These are phyloP conservation scores for Buddleja alternifolia DNA, from an alignment of 257 asterid genomes.

Conservation along the genomic window DNA sequence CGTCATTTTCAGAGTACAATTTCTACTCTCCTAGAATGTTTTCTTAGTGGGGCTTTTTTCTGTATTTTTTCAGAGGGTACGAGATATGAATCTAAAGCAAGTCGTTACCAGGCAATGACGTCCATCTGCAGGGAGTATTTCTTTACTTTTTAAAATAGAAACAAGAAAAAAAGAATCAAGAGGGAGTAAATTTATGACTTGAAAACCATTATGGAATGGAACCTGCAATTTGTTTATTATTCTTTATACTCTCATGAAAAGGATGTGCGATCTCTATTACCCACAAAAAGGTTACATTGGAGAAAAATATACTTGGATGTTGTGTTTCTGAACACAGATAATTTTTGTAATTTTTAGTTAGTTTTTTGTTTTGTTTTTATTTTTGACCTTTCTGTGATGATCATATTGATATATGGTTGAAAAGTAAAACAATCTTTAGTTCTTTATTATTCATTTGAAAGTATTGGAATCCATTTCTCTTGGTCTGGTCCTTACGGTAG, in stretches of 20 bases:
- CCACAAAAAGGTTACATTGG: conserved; percentile 12
- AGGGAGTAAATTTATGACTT: conserved; percentile 28
- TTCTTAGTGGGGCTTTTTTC: no score
- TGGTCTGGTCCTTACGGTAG: not conserved
- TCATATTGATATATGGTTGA: conserved; percentile 16
- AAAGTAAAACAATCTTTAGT: conserved; percentile 15
- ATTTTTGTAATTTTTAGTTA: conserved; percentile 37
- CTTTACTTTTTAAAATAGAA: no score
- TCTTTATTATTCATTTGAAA: conserved; percentile 15
- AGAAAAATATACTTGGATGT: conserved; percentile 25
- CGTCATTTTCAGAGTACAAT: no score
- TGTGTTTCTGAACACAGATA: conserved; percentile 11
- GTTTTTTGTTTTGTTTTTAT: conserved; percentile 28
- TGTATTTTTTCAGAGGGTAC: conserved; percentile 38
- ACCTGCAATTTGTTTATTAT: conserved; percentile 25
- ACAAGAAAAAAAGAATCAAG: no score
- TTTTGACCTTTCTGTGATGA: not conserved
- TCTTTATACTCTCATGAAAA: conserved; percentile 19
- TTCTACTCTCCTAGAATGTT: no score
- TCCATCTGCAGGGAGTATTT: no score
- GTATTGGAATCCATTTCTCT: not conserved
- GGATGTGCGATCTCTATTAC: conserved; percentile 19
- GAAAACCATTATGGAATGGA: conserved; percentile 21
- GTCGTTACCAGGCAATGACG: conserved; percentile 30
- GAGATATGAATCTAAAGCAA: conserved; percentile 39